Percentiles rank a stretch among this genome's conserved stretches.
phyloP scores from a whole-genome alignment of 2,329 filamentous ascomycete species.

The Penicillium aurantiogriseum region DNA sequence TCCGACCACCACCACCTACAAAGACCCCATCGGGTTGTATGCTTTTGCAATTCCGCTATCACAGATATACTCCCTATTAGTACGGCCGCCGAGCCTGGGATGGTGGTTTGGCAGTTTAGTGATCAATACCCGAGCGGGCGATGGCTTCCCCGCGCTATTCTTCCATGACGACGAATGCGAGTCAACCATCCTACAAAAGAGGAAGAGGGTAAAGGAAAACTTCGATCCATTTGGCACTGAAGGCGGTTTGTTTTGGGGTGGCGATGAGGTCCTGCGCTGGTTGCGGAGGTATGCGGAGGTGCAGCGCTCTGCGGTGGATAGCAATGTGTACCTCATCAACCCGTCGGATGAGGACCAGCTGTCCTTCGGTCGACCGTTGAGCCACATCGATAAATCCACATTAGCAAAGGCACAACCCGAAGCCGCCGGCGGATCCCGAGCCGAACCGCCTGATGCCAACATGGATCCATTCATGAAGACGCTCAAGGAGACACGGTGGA shows the following conservation, averaged over 20 bases:
- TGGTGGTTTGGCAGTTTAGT: constrained; percentile 99
- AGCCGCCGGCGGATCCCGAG: constrained; percentile 33
- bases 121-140: constrained; percentile 85
- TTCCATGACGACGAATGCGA: constrained; percentile 98
- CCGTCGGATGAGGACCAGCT: constrained; percentile 79
- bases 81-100: constrained; percentile 86
- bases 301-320: constrained; percentile 80
- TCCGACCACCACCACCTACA: constrained; percentile 76
- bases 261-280: constrained; percentile 92
- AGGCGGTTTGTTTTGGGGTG: constrained; percentile 89
- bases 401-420: constrained; percentile 34
- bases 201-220: constrained; percentile 74
- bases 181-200: constrained; percentile 91
- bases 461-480: constrained; percentile 95
- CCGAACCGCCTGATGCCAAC: constrained; percentile 58
- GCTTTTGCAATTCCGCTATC: constrained; percentile 88
- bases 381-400: constrained; percentile 42
- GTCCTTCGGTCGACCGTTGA: constrained; percentile 63
- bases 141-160: constrained; percentile 92
- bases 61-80: constrained; percentile 84
- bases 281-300: constrained; percentile 78
- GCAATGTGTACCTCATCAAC: constrained; percentile 87
- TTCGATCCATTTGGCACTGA: constrained; percentile 88
- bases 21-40: constrained; percentile 71
- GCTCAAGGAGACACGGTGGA: constrained; percentile 94